Percentiles rank a stretch among this genome's conserved stretches.
phyloP scores from a whole-genome alignment of 805 yeast genomes.

The Candida ipomoeae region DNA sequence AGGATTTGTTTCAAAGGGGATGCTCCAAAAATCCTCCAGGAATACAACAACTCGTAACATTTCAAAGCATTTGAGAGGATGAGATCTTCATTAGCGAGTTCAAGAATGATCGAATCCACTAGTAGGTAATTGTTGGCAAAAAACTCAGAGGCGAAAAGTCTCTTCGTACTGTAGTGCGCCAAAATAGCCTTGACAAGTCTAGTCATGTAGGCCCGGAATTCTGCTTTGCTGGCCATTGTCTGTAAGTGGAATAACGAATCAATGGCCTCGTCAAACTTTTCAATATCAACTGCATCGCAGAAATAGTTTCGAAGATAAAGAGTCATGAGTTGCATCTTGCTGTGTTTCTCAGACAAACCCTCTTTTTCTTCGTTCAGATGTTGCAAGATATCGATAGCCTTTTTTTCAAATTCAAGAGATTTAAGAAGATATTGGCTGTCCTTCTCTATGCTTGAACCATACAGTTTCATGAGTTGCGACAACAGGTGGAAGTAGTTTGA shows the following conservation, averaged over 20 bases:
- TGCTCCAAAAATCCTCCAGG: constrained; percentile 34
- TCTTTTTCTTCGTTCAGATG: not conserved
- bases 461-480: constrained; percentile 16
- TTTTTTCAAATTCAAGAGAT: constrained; percentile 5
- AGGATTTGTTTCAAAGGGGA: not conserved
- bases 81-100: constrained; percentile 30
- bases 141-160: constrained; percentile 21
- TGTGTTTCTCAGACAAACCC: constrained; percentile 1
- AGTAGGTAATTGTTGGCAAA: constrained; percentile 25
- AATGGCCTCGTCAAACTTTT: constrained; percentile 11
- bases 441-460: not conserved
- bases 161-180: constrained; percentile 19
- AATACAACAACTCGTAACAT: constrained; percentile 35
- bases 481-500: constrained; percentile 31
- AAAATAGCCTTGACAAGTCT: constrained; percentile 26
- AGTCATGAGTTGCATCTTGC: constrained; percentile 2
- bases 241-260: constrained; percentile 8
- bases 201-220: constrained; percentile 19
- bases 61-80: constrained; percentile 28
- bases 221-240: constrained; percentile 4
- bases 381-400: constrained; percentile 22
- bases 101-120: constrained; percentile 31
- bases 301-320: constrained; percentile 11
- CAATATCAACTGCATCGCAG: constrained; percentile 11
- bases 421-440: not conserved